Evolutionary conservation across 75 land plant genomes (phyloP), one percentile per base, ranked within the genome.

Genomic region (Pinus taeda): DNA sequence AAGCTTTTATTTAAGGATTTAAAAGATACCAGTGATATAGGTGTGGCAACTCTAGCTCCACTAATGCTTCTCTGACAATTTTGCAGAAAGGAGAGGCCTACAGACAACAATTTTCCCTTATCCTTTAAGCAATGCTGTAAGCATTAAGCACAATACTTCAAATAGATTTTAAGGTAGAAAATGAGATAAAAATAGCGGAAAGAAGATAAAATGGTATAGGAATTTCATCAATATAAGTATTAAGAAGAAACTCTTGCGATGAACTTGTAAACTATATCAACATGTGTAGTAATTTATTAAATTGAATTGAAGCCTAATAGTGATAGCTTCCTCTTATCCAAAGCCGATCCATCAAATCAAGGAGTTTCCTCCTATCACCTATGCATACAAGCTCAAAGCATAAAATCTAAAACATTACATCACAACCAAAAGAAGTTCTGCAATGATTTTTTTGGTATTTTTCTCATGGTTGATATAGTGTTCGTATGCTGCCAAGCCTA

Each of bases 11-110:
- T 49, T 49, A 49, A 49, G 55, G 55, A 49, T 49, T 11, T 9
- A 49, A 49, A 49, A 49, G 12, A 3, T 77, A 93, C 99, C 96
- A 88, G 79, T 85, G 94, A 5, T 83, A 83, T 33, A 95, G 39
- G 75, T 97, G 99, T 30, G 99, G 99, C 39, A 97, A 72, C 85
- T 97, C 99, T 24, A 95, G 81, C 75, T 97, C 99, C 60, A 93
- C 98, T 76, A 97, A 79, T 20, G 80, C 90, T 79, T 97, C 99
- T 60, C 96, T 89, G 9, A 88, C 98, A 77, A 95, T 77, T 87
- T 93, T 97, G 83, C 96, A 97, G 78, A 97, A 97, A 12, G 99
- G 99, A 14, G 99, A 97, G 60, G 84, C 84, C 99, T 97, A 93
- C 77, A 75, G 22, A 67, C 22, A 61, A n/a, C 14, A 55, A 17